Base-by-base conservation (phyloP, 139 green algal genomes). In the Picochlorum sp. region DNA sequence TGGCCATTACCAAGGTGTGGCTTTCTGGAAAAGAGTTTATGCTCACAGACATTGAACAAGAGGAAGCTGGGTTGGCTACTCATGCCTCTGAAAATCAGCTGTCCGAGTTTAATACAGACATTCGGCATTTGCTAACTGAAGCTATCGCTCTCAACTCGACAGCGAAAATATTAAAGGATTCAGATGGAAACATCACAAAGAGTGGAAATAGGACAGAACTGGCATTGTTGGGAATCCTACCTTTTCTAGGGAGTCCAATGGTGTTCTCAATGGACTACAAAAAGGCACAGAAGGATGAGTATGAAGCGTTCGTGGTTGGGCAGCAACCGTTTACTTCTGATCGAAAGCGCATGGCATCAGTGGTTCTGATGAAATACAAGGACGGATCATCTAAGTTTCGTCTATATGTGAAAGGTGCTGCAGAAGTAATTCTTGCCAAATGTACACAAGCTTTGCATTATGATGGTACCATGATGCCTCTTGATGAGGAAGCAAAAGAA, bases 361-460 rank as follows among this genome's bases (percentile, higher is more conserved):
- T 83, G 21, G 61, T 78, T 28, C 28, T 23, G 18, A 20, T 59
- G 18, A 28, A 26, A 56, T 37, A 34, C 66, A 18, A 34, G 6
- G 21, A 26, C 21, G 21, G 11, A 8, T n/a, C 11, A 15, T 28
- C 18, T 6, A 18, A 26, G 52, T 23, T 58, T n/a, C 54, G 45
- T 1, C 54, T 91, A 21, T 82, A 84, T 69, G 85, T 79, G 26
- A 97, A 98, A 80, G 92, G 92, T 5, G 92, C 91, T 9, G 79
- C 87, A 0, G 92, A 98, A 69, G 72, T 96, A 21, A 70, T 98
- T 59, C 67, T 97, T 59, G 65, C 82, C 23, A 60, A 77, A 24
- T 98, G 92, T 73, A 79, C n/a, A 45, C 26, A 21, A 0, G 41
- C 56, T 56, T 26, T 83, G 52, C 49, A 30, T 4, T 41, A 56